Evolutionary conservation across 2,329 filamentous ascomycete genomes (phyloP).

Genomic region (Taxawa tesnikishii): DNA sequence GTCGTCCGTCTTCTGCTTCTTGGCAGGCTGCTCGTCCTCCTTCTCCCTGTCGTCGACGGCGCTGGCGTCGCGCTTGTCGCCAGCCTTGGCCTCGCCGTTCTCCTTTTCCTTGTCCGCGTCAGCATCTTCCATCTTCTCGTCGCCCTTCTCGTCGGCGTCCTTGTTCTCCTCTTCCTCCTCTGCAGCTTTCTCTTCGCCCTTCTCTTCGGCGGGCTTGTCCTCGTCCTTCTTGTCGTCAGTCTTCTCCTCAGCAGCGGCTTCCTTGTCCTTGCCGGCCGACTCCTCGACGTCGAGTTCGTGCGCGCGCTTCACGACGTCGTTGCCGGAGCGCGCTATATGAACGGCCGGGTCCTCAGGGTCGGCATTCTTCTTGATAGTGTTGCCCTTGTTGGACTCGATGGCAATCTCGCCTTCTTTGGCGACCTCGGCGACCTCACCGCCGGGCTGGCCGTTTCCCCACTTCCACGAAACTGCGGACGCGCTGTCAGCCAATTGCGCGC

Average conservation of each 20-base stretch:
- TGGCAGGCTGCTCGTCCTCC: slow-evolving; percentile 12
- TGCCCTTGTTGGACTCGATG: slow-evolving; percentile 49
- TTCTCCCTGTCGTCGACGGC: slow-evolving; percentile 12
- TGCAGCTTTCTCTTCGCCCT: slow-evolving; percentile 9
- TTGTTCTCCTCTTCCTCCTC: slow-evolving; percentile 13
- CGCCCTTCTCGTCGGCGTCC: slow-evolving; percentile 9
- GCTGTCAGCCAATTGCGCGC: slow-evolving; percentile 7
- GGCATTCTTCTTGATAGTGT: slow-evolving; percentile 52
- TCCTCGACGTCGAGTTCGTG: slow-evolving; percentile 47
- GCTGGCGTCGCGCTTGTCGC: slow-evolving; percentile 9
- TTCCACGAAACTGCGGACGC: slow-evolving; percentile 47
- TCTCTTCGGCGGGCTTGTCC: too few relatives aligned
- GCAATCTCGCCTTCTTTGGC: slow-evolving; percentile 47
- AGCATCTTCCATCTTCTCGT: slow-evolving; percentile 11
- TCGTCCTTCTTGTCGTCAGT: slow-evolving; percentile 11
- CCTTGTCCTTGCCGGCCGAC: slow-evolving; percentile 28
- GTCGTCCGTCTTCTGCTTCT: slow-evolving; percentile 19
- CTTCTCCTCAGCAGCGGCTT: slow-evolving; percentile 15
- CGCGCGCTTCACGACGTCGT: slow-evolving; percentile 53
- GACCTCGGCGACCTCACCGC: slow-evolving; percentile 44
- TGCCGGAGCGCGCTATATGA: slow-evolving; percentile 44
- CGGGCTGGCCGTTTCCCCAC: slow-evolving; percentile 43
- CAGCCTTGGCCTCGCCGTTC: slow-evolving; percentile 12
- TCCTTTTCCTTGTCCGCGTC: slow-evolving; percentile 12
- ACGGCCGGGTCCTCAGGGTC: slow-evolving; percentile 49